phyloP scores from a whole-genome alignment of 345 rosid genomes.

The Salix purpurea region DNA sequence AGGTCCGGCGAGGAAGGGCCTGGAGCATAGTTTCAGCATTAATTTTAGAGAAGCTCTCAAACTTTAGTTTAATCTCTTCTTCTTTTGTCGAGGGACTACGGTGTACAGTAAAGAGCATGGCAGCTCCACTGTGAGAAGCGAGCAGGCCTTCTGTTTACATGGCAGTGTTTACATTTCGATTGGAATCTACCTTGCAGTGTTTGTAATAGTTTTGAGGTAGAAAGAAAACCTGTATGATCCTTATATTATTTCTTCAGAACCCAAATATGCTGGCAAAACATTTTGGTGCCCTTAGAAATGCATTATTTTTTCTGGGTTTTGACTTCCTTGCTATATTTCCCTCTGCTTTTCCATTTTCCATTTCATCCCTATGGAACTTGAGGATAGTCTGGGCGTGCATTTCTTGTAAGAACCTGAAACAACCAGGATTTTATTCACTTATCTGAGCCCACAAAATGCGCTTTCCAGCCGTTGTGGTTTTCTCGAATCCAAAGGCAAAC shows the following conservation, averaged over 20 bases:
- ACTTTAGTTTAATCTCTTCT: conserved; percentile 7
- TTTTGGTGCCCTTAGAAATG: neutral
- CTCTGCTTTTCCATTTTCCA: neutral
- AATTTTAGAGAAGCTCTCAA: conserved; percentile 41
- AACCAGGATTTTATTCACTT: too few species aligned
- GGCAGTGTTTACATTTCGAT: neutral
- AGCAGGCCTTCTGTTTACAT: neutral
- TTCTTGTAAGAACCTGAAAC: too few species aligned
- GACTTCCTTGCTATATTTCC: neutral
- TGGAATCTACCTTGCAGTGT: too few species aligned
- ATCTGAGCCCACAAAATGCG: rapidly evolving
- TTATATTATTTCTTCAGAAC: neutral
- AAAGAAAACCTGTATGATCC: neutral
- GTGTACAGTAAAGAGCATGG: conserved; percentile 9
- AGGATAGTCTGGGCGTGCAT: too few species aligned
- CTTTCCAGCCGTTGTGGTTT: rapidly evolving
- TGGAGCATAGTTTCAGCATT: conserved; percentile 41
- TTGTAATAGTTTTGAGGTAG: neutral
- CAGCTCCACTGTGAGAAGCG: conserved; percentile 3
- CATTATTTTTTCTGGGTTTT: neutral
- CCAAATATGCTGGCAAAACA: neutral
- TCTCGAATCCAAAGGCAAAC: too few species aligned
- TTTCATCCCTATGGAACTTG: neutral
- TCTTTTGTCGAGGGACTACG: neutral
- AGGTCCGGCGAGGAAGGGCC: conserved; percentile 25